Evolutionary conservation across 257 asterid species (phyloP).

Genomic region (Craterostigma plantagineum): DNA sequence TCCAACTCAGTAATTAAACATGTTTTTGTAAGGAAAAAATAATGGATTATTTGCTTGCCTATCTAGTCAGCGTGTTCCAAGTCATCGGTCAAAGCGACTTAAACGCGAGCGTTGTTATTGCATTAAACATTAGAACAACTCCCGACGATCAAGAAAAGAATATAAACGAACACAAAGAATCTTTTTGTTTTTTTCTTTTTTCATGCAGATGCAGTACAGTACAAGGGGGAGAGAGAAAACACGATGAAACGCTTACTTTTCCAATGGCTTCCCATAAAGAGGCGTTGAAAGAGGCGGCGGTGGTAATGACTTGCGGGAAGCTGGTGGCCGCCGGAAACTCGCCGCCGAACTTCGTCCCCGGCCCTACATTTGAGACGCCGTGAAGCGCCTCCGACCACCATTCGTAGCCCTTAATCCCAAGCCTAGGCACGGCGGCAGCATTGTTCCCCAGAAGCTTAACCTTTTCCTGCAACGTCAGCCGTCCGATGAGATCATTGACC

Average conservation of each 20-base stretch:
- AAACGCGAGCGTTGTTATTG: too few species aligned
- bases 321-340: conserved; percentile 74
- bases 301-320: conserved; percentile 72
- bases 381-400: conserved; percentile 99
- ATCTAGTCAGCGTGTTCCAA: too few species aligned
- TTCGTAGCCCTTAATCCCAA: conserved; percentile 54
- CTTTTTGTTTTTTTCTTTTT: too few species aligned
- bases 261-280: conserved; percentile 73
- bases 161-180: too few species aligned
- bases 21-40: too few species aligned
- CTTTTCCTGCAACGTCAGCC: conserved; percentile 66
- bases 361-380: conserved; percentile 71
- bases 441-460: conserved; percentile 34
- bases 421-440: conserved; percentile 53
- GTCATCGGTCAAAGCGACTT: too few species aligned
- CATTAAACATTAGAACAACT: too few species aligned
- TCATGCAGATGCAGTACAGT: too few species aligned
- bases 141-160: too few species aligned
- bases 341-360: conserved; percentile 64
- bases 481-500: conserved; percentile 43
- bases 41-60: too few species aligned
- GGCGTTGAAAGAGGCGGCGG: conserved; percentile 79
- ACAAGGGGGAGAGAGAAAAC: too few species aligned
- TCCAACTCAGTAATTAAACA: too few species aligned
- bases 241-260: conserved; percentile 22